These are phyloP conservation scores for Lactifluus volemus DNA, from an alignment of 768 basidiomycete species.

Conservation along the genomic window DNA sequence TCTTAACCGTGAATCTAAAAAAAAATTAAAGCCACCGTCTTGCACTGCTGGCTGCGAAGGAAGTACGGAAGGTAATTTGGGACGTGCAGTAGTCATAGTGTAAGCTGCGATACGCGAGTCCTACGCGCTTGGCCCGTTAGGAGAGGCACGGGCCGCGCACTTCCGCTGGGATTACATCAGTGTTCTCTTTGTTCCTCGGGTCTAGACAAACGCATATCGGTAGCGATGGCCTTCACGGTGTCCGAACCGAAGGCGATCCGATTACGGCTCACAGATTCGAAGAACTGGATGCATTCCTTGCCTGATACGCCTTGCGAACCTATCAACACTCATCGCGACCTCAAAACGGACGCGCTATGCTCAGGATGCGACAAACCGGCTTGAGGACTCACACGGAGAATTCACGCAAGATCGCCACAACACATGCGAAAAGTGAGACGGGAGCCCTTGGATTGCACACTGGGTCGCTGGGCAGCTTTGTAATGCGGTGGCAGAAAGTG, in stretches of 20 bases:
- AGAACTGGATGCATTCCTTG: slow-evolving; percentile 84
- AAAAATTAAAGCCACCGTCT: slow-evolving; percentile 8
- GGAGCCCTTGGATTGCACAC: slow-evolving; percentile 58
- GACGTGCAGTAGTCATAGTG: slow-evolving; percentile 3
- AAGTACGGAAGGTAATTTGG: slow-evolving; percentile 21
- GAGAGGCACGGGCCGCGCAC: neutral
- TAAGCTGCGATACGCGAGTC: neutral
- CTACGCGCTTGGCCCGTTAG: no score
- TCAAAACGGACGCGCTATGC: slow-evolving; percentile 69
- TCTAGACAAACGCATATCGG: no score
- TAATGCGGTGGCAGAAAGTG: slow-evolving; percentile 56
- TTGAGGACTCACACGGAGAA: slow-evolving; percentile 59
- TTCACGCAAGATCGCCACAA: slow-evolving; percentile 61
- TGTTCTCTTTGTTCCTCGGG: no score
- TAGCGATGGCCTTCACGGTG: slow-evolving; percentile 21
- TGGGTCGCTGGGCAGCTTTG: slow-evolving; percentile 65
- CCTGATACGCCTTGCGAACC: slow-evolving; percentile 84
- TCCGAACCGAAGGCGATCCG: slow-evolving; percentile 66
- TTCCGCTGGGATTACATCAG: no score
- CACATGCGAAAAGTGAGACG: slow-evolving; percentile 49
- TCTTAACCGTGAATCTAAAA: neutral
- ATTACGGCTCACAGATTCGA: slow-evolving; percentile 62
- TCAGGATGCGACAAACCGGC: slow-evolving; percentile 68
- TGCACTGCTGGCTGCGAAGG: slow-evolving; percentile 18
- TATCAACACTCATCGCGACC: slow-evolving; percentile 78